Percentiles rank a stretch among this genome's conserved stretches.
Evolutionary conservation across 169 alveolate species (phyloP).

Genomic region (Cardiosporidium cionae): DNA sequence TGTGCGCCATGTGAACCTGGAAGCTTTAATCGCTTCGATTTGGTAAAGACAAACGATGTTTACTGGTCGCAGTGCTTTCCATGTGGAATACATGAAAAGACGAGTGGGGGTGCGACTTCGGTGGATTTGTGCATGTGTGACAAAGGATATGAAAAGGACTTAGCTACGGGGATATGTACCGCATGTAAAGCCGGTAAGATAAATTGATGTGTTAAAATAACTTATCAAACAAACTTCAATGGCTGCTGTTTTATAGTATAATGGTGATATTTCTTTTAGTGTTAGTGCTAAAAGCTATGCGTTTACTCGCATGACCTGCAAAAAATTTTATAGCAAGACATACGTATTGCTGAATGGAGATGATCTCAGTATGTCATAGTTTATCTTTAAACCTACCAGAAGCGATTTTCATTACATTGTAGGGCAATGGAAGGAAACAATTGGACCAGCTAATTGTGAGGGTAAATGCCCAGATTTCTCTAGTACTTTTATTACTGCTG

Average conservation of each 20-base stretch:
- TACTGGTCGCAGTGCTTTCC: conserved; percentile 16
- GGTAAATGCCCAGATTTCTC: not conserved
- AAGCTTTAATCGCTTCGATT: conserved; percentile 46
- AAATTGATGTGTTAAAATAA: not conserved
- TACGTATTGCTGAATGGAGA: not conserved
- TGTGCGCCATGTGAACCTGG: conserved; percentile 62
- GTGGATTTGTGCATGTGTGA: conserved; percentile 52
- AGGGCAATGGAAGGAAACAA: not conserved
- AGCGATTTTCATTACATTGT: too few relatives aligned
- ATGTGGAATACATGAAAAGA: not conserved
- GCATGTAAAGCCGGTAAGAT: conserved; percentile 25
- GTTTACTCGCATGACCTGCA: not conserved
- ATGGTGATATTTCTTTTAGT: not conserved
- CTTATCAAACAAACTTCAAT: not conserved
- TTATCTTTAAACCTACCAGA: too few relatives aligned
- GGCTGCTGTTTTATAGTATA: not conserved
- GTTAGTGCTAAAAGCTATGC: not conserved
- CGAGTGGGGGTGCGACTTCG: conserved; percentile 47
- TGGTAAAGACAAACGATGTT: conserved; percentile 25
- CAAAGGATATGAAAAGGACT: conserved; percentile 52
- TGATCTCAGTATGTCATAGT: too few relatives aligned
- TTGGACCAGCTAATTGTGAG: not conserved
- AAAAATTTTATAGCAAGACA: not conserved
- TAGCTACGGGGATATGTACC: not conserved
- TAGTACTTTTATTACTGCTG: not conserved